Evolutionary conservation across 371 early-diverging fungal genomes (phyloP).

Genomic region (Apophysomyces ossiformis): DNA sequence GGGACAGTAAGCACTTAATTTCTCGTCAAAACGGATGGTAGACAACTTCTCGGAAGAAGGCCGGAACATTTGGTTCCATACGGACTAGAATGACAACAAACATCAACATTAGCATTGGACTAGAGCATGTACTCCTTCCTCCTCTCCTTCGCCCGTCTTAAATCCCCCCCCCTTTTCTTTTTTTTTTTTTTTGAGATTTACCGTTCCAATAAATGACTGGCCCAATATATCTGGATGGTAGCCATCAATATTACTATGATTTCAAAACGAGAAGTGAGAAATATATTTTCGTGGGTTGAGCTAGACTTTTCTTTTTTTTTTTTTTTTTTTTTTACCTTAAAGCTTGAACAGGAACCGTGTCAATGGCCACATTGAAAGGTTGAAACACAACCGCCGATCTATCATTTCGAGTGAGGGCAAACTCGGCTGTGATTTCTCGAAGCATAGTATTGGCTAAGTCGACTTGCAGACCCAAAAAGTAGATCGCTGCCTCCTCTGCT

Average conservation of each 20-base stretch:
- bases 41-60: conserved; percentile 9
- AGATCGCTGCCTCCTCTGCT: neutral
- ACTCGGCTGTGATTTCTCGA: conserved; percentile 11
- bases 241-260: conserved; percentile 39
- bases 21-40: neutral
- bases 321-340: conserved; percentile 24
- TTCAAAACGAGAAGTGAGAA: neutral
- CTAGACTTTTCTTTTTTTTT: neutral
- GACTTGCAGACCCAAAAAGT: conserved; percentile 5
- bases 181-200: conserved; percentile 12
- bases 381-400: conserved; percentile 30
- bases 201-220: conserved; percentile 35
- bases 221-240: conserved; percentile 37
- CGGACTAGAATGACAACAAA: neutral
- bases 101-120: neutral
- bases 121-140: conserved; percentile 3
- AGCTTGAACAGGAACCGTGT: conserved; percentile 22
- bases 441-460: conserved; percentile 9
- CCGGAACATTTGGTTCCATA: conserved; percentile 20
- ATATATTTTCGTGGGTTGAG: neutral
- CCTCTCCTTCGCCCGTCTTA: conserved; percentile 4
- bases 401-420: neutral
- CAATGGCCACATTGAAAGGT: conserved; percentile 23
- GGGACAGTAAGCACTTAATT: conserved; percentile 32
- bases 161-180: no score